Evolutionary conservation across 1,139 yeast species (phyloP).

Genomic region (Nematodospora anomalae): DNA sequence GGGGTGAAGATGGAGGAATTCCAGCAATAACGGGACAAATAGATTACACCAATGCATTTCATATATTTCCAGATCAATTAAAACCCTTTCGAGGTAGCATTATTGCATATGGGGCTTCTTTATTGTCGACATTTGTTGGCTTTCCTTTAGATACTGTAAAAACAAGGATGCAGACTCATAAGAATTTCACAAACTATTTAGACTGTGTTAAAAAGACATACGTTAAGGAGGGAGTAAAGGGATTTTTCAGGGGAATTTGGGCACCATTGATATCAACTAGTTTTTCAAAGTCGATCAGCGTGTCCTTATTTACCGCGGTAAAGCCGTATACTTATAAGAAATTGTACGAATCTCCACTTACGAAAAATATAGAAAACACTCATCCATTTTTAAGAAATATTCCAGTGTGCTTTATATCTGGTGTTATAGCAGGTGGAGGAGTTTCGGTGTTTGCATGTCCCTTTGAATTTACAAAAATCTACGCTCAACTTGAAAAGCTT

Average conservation of each 20-base stretch:
- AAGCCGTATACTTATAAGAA: conserved; percentile 49
- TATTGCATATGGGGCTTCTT: conserved; percentile 64
- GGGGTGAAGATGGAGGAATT: conserved; percentile 18
- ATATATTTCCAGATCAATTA: conserved; percentile 50
- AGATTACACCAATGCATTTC: conserved; percentile 38
- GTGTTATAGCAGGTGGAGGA: conserved; percentile 63
- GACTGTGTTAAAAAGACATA: conserved; percentile 63
- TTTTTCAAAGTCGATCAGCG: conserved; percentile 64
- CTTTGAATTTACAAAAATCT: conserved; percentile 79
- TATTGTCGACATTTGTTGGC: conserved; percentile 69
- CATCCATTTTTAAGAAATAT: conserved; percentile 52
- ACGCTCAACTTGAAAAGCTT: conserved; percentile 66
- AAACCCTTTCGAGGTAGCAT: conserved; percentile 60
- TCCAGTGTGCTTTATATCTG: conserved; percentile 69
- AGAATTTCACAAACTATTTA: conserved; percentile 52
- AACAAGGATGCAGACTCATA: conserved; percentile 80
- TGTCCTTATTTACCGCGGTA: conserved; percentile 59
- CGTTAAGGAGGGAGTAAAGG: conserved; percentile 61
- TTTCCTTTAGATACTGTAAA: conserved; percentile 84
- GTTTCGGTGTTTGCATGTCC: conserved; percentile 77
- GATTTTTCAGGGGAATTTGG: conserved; percentile 74
- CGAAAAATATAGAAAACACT: conserved; percentile 12
- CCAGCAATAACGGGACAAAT: conserved; percentile 49
- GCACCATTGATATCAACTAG: conserved; percentile 73
- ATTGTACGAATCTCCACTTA: conserved; percentile 21